phyloP scores from a whole-genome alignment of 1,139 yeast species.

The Hyphopichia khmerensis region DNA sequence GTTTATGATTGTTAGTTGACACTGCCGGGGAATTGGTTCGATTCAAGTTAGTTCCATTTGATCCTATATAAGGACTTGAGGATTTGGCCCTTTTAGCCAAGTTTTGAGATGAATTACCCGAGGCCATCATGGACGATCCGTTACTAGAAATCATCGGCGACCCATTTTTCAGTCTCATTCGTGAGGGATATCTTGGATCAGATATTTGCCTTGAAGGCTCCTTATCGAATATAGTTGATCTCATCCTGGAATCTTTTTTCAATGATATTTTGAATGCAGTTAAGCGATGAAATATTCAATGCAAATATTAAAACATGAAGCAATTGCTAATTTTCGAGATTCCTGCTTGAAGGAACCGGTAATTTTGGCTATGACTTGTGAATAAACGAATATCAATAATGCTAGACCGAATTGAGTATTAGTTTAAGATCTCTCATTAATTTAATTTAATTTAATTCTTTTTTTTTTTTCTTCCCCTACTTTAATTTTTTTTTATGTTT shows the following conservation, averaged over 20 bases:
- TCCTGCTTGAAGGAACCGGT: too few species aligned
- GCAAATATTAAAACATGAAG: not conserved
- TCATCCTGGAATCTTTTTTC: slow-evolving; percentile 18
- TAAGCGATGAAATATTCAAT: too few species aligned
- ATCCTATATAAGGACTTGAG: slow-evolving; percentile 17
- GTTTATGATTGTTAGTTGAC: not conserved
- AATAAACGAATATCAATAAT: too few species aligned
- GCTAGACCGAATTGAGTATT: too few species aligned
- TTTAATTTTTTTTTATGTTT: too few species aligned
- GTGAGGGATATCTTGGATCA: slow-evolving; percentile 9
- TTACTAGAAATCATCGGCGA: slow-evolving; percentile 2
- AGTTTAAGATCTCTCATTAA: too few species aligned
- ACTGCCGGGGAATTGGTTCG: not conserved
- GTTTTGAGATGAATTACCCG: slow-evolving; percentile 1
- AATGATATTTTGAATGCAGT: too few species aligned
- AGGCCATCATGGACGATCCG: not conserved
- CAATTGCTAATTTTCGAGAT: too few species aligned
- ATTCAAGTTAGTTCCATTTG: slow-evolving; percentile 5
- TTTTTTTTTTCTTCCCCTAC: too few species aligned
- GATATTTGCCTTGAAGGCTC: slow-evolving; percentile 11
- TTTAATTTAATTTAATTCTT: too few species aligned
- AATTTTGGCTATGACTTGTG: too few species aligned
- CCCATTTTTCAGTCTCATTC: slow-evolving; percentile 8
- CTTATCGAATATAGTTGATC: slow-evolving; percentile 37
- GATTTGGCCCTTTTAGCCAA: slow-evolving; percentile 13